These are phyloP conservation scores for Elsinoe perseae DNA, from an alignment of 2,329 filamentous ascomycete species.

Conservation along the genomic window DNA sequence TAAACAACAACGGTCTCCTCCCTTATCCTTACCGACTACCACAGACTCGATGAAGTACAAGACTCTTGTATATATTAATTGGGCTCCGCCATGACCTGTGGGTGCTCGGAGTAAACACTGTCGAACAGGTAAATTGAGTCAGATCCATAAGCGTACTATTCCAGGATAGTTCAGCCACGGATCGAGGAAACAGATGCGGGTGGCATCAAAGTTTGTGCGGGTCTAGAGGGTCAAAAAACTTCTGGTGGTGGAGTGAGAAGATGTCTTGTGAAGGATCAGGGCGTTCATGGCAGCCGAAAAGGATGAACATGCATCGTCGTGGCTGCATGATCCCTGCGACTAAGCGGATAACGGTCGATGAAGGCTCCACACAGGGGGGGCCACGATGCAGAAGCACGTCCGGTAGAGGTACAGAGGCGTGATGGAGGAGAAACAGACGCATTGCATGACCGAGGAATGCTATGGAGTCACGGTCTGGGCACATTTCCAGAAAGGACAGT, in stretches of 20 bases:
- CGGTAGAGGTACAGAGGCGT: not conserved
- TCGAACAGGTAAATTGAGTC: not conserved
- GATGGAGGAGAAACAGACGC: slow-evolving; percentile 7
- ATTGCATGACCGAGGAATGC: not conserved
- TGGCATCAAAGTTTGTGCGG: slow-evolving; percentile 7
- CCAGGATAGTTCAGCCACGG: slow-evolving; percentile 13
- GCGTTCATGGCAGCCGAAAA: not conserved
- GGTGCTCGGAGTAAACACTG: not conserved
- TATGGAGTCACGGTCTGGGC: not conserved
- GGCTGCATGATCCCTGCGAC: slow-evolving; percentile 2
- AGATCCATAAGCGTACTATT: slow-evolving; percentile 12
- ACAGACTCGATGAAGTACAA: not conserved
- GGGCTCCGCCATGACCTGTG: slow-evolving; percentile 5
- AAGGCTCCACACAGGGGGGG: not conserved
- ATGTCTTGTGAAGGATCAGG: not conserved
- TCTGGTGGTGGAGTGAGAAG: not conserved
- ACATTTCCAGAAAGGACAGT: slow-evolving; percentile 1
- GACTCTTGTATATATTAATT: slow-evolving; percentile 6
- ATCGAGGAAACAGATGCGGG: slow-evolving; percentile 10
- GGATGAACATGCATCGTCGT: not conserved
- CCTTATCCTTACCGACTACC: not conserved
- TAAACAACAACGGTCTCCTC: slow-evolving; percentile 2
- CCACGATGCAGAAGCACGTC: slow-evolving; percentile 5
- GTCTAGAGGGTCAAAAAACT: not conserved
- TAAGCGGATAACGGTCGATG: slow-evolving; percentile 6